Percentiles rank a stretch among this genome's conserved stretches.
Conservation (phyloP, 495 filamentous ascomycete species). For the Talaromyces liani region DNA sequence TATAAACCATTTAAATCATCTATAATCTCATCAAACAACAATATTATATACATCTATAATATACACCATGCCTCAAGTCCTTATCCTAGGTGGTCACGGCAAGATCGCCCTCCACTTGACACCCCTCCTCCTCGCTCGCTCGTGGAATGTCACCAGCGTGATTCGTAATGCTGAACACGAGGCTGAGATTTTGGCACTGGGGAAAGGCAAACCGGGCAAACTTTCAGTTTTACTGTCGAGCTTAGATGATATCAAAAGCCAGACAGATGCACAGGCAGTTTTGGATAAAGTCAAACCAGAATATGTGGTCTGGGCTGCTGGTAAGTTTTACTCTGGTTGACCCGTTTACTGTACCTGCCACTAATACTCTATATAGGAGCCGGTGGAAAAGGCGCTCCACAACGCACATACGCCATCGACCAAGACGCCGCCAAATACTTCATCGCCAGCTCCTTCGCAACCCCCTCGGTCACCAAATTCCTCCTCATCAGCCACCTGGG, state of each 20-base stretch:
- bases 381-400: constrained; percentile 65
- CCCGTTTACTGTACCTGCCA: no score
- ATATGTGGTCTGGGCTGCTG: constrained; percentile 76
- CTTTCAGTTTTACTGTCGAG: constrained; percentile 57
- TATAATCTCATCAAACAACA: neutral
- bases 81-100: constrained; percentile 77
- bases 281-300: constrained; percentile 53
- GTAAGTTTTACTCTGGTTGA: no score
- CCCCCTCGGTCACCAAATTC: constrained; percentile 58
- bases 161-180: constrained; percentile 66
- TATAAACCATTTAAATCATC: neutral
- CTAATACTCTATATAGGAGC: constrained; percentile 39
- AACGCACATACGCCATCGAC: constrained; percentile 55
- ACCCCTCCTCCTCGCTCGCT: constrained; percentile 61
- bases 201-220: constrained; percentile 44
- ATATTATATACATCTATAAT: neutral
- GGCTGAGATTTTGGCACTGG: constrained; percentile 51
- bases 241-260: constrained; percentile 59
- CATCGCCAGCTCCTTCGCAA: constrained; percentile 55
- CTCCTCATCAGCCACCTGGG: constrained; percentile 64
- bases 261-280: constrained; percentile 52
- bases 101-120: constrained; percentile 72
- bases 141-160: constrained; percentile 70
- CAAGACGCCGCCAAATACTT: constrained; percentile 64
- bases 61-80: constrained; percentile 38